Evolutionary conservation across 805 yeast species (phyloP), one percentile per base, ranked within the genome.

Genomic region (Scheffersomyces stipitis): DNA sequence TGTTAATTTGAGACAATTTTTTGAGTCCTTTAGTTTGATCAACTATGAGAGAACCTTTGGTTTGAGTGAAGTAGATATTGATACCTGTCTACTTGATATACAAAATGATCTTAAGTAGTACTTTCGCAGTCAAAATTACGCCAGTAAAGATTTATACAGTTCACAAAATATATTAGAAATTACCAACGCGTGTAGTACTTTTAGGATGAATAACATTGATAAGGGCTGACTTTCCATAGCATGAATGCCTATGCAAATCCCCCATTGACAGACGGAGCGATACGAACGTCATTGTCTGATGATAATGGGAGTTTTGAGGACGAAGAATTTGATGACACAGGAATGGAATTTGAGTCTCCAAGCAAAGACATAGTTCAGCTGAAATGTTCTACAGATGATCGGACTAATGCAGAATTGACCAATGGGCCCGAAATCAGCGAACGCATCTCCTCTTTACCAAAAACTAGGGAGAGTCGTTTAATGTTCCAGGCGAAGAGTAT

Each of bases 31-130:
- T 35, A 77, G 89, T 40, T 71, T 81, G 34, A 68, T 75, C 33
- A 77, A 78, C 44, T 86, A 78, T 52, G 91, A 83, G 52, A 73
- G 81, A 47, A 73, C 75, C 14, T 87, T 80, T 52, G 73, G 79
- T 8, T 60, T 84, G 24, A 47, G 34, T 28, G 44, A 44, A 13
- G 45, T 61, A 4, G 64, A 66, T 40, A 18, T 36, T 7, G 65
- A 60, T 0, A 60, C 66, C 1, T 80, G 89, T 49, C 69, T 70
- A 37, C 56, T 59, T 4, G 95, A 86, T 58, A 48, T 83, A 1
- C 60, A 77, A 28, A 48, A 60, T 15, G 96, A 89, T 56, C 57
- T 87, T 15, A 33, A 37, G 10, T 20, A 20, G 24, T 20, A 20
- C 10, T 20, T 20, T 20, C 24, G 24, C 24, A 20, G 24, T 20